Percentiles rank a stretch among this genome's conserved stretches.
phyloP scores from a whole-genome alignment of 495 filamentous ascomycete species.

The Trichocladium antarcticum region DNA sequence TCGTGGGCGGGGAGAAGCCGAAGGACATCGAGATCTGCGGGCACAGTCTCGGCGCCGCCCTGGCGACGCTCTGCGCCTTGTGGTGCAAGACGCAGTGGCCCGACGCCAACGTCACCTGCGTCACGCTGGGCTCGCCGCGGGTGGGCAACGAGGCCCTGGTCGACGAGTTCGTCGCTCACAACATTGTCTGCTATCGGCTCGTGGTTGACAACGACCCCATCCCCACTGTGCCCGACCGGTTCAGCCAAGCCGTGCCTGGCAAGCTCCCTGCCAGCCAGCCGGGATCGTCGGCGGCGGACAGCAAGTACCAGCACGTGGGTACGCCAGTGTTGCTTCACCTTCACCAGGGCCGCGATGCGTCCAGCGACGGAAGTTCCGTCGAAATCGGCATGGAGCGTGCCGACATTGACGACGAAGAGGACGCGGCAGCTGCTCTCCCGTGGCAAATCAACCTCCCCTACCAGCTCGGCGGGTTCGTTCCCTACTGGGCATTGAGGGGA shows the following conservation, averaged over 20 bases:
- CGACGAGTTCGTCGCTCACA: not conserved
- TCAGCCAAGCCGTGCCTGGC: not conserved
- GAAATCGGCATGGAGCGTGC: not conserved
- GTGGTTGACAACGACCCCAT: not conserved
- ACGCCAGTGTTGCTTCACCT: not conserved
- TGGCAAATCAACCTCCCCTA: not conserved
- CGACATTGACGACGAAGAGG: not conserved
- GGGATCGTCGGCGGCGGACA: not conserved
- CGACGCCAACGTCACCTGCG: not conserved
- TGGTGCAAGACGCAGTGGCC: conserved; percentile 4
- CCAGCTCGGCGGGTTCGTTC: not conserved
- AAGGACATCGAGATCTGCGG: conserved; percentile 3
- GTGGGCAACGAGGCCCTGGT: not conserved
- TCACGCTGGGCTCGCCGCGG: conserved; percentile 1
- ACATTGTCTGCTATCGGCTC: not conserved
- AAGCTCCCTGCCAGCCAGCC: not conserved
- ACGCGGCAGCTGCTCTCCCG: not conserved
- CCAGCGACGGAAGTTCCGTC: not conserved
- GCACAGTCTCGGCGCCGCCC: conserved; percentile 3
- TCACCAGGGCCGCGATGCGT: not conserved
- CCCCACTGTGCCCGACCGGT: conserved; percentile 2
- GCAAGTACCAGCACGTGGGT: not conserved
- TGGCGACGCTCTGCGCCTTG: conserved; percentile 1
- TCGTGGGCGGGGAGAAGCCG: not conserved
- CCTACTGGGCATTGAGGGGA: not conserved